These are phyloP conservation scores for Entelexis paramagnoliae DNA, from an alignment of 1,139 yeast genomes.

Conservation along the genomic window DNA sequence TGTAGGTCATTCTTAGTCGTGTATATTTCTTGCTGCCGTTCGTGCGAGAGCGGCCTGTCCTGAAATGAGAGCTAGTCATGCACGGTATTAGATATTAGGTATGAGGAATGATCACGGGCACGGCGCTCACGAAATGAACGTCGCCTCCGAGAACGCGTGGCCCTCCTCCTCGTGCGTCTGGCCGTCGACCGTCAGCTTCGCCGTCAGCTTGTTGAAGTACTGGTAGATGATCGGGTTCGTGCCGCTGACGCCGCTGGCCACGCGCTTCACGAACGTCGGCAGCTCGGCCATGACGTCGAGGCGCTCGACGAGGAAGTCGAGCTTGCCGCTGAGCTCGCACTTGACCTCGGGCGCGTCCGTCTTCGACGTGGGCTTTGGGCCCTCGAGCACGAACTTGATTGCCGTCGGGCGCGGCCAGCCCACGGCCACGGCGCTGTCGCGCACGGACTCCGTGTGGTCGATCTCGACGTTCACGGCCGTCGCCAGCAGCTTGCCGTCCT, in stretches of 20 bases:
- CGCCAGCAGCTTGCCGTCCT: conserved; percentile 52
- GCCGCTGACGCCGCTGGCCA: conserved; percentile 90
- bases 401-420: conserved; percentile 86
- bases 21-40: no score
- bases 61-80: not conserved
- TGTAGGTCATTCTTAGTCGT: no score
- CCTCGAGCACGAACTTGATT: conserved; percentile 50
- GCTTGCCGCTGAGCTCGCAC: conserved; percentile 31
- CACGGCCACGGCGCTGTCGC: conserved; percentile 44
- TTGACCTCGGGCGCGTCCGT: conserved; percentile 35
- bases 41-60: no score
- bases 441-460: conserved; percentile 47
- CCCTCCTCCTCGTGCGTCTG: conserved; percentile 46
- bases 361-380: conserved; percentile 37
- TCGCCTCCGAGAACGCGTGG: conserved; percentile 69
- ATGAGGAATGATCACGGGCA: not conserved
- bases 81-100: conserved; percentile 3
- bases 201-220: conserved; percentile 49
- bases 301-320: conserved; percentile 62
- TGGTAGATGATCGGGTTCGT: conserved; percentile 93
- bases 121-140: conserved; percentile 38
- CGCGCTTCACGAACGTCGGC: conserved; percentile 84
- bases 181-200: conserved; percentile 30
- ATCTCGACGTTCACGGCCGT: conserved; percentile 59
- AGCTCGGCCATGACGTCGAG: conserved; percentile 97